phyloP scores from a whole-genome alignment of 768 basidiomycete genomes.

The Macrolepiota fuliginosa region DNA sequence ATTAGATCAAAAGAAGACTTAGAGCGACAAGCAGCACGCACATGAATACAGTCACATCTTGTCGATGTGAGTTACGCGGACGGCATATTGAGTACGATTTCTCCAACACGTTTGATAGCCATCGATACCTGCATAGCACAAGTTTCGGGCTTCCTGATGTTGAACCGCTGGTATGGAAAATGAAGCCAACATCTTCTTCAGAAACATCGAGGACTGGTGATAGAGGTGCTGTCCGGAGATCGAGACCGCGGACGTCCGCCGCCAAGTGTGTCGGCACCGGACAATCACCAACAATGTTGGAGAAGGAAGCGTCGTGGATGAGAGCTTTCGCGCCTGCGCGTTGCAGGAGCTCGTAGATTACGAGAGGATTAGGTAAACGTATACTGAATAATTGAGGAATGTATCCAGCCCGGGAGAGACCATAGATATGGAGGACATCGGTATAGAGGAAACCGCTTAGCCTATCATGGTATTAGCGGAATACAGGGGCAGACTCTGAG shows the following conservation, averaged over 20 bases:
- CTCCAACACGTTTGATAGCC: conserved; percentile 59
- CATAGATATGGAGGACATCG: conserved; percentile 74
- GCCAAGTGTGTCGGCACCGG: conserved; percentile 50
- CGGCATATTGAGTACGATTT: conserved; percentile 55
- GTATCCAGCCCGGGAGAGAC: conserved; percentile 72
- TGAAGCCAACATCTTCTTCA: conserved; percentile 50
- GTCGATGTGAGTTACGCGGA: conserved; percentile 47
- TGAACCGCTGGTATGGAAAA: conserved; percentile 81
- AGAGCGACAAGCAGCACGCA: conserved; percentile 34
- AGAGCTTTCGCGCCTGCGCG: conserved; percentile 62
- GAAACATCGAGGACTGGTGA: conserved; percentile 29
- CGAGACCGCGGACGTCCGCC: conserved; percentile 2
- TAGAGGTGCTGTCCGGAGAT: conserved; percentile 29
- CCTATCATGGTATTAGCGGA: conserved; percentile 38
- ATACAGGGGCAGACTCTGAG: conserved; percentile 1
- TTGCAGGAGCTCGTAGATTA: conserved; percentile 68
- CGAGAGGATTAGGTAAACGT: conserved; percentile 68
- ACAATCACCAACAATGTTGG: conserved; percentile 38
- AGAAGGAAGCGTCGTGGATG: conserved; percentile 60
- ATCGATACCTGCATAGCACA: conserved; percentile 65
- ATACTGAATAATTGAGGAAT: conserved; percentile 78
- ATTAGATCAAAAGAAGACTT: conserved; percentile 25
- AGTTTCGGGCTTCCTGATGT: conserved; percentile 84
- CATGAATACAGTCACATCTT: conserved; percentile 76
- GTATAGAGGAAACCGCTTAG: conserved; percentile 68